Evolutionary conservation across 441 rosid species (phyloP).

Genomic region (Adansonia gregorii): DNA sequence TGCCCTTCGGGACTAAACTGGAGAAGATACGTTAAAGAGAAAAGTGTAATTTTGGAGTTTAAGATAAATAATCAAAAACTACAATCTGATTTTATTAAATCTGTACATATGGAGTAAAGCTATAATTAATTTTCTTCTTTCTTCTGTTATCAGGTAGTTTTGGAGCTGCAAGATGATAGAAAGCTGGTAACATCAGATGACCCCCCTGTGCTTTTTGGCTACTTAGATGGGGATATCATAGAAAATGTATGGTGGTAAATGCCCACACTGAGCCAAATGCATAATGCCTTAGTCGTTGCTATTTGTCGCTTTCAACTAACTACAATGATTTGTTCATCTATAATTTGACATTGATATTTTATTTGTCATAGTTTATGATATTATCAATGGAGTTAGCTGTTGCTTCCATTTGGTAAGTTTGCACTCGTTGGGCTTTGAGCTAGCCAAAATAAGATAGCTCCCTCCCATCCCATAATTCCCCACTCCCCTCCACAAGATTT

Average conservation of each 20-base stretch:
- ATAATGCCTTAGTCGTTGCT: background rate
- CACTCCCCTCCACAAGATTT: slow-evolving; percentile 1
- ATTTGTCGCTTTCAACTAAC: slow-evolving; percentile 10
- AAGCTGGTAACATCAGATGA: slow-evolving; percentile 83
- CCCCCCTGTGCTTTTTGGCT: slow-evolving; percentile 72
- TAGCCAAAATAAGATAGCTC: slow-evolving; percentile 8
- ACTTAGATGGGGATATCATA: slow-evolving; percentile 65
- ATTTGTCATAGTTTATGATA: background rate
- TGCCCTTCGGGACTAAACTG: slow-evolving; percentile 13
- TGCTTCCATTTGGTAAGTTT: slow-evolving; percentile 16
- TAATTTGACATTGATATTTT: background rate
- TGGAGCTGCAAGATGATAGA: slow-evolving; percentile 86
- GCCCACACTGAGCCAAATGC: background rate
- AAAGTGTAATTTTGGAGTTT: background rate
- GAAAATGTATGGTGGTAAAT: slow-evolving; percentile 49
- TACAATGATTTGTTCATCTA: background rate
- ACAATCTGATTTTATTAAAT: background rate
- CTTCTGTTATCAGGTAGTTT: slow-evolving; percentile 59
- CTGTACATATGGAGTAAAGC: background rate
- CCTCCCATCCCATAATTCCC: background rate
- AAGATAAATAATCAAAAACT: background rate
- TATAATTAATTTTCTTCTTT: slow-evolving; percentile 8
- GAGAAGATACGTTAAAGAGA: background rate
- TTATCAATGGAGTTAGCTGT: background rate
- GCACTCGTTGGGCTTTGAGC: background rate